phyloP scores from a whole-genome alignment of 495 filamentous ascomycete species.

The Trichocladium antarcticum region DNA sequence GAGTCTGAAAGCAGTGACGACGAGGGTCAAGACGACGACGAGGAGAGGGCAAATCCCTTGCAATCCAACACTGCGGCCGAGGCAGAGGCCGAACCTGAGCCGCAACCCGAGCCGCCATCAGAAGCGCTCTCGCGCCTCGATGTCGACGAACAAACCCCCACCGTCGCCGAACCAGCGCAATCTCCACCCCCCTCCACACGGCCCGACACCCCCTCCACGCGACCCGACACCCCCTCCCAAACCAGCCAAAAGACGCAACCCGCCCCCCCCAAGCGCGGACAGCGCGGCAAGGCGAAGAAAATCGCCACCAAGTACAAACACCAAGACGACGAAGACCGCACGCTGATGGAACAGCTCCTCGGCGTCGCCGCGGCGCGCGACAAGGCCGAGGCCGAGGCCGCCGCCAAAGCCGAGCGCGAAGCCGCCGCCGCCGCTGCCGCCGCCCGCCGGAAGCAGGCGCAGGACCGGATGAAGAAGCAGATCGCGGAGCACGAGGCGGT shows the following conservation, averaged over 20 bases:
- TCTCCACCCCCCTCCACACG: not conserved
- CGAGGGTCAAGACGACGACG: slow-evolving; percentile 27
- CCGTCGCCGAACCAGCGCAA: not conserved
- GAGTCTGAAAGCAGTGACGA: slow-evolving; percentile 27
- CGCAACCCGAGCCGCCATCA: slow-evolving; percentile 7
- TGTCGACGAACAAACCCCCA: slow-evolving; percentile 17
- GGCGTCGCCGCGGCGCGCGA: slow-evolving; percentile 52
- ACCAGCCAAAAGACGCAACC: slow-evolving; percentile 26
- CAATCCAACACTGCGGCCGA: slow-evolving; percentile 26
- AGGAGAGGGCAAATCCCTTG: slow-evolving; percentile 35
- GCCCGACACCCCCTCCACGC: slow-evolving; percentile 12
- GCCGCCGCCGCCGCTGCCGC: slow-evolving; percentile 53
- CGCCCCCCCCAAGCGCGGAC: slow-evolving; percentile 53
- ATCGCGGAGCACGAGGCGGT: slow-evolving; percentile 53
- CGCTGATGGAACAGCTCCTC: slow-evolving; percentile 67
- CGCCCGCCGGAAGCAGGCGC: slow-evolving; percentile 65
- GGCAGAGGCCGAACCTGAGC: slow-evolving; percentile 5
- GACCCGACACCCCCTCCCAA: slow-evolving; percentile 14
- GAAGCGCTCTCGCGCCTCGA: slow-evolving; percentile 27
- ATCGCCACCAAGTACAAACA: slow-evolving; percentile 81
- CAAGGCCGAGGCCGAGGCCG: slow-evolving; percentile 43
- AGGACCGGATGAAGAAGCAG: slow-evolving; percentile 54
- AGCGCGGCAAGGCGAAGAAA: slow-evolving; percentile 77
- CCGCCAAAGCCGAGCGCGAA: slow-evolving; percentile 40
- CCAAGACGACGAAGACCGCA: slow-evolving; percentile 89